Evolutionary conservation across 1,139 yeast genomes (phyloP), one percentile per base, ranked within the genome.

Genomic region (Pichia sp.): DNA sequence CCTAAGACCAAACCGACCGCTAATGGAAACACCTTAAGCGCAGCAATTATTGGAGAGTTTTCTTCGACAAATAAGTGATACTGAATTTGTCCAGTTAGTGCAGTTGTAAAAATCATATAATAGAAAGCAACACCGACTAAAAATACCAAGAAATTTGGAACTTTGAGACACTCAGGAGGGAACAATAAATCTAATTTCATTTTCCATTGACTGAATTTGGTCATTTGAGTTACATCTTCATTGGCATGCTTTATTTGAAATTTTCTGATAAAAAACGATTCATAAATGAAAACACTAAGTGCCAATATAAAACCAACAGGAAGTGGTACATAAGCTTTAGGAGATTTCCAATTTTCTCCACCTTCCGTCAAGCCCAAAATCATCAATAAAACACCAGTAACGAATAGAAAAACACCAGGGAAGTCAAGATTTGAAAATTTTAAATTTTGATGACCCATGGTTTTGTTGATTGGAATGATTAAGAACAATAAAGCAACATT

Each of bases 281-380:
- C 61, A 44, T 45, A 55, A 5, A 49, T n/a, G 11, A 53, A 42
- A 3, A 58, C 54, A 5, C 51, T 38, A 3, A 54, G 39, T 8
- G 61, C 44, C 23, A 59, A 39, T 9, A 58, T 40, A 26, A 55
- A 43, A 3, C 69, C 69, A 38, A 61, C 44, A 8, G 58, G 51
- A 6, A 60, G 42, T 1, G 64, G 56, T 27, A 58, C 56, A 41
- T 62, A 63, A 2, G 62, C 64, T 16, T 52, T 52, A 2, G 68
- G 62, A 2, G 53, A 37, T 4, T 51, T 51, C 69, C 69, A 66
- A 3, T 50, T 49, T 10, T 50, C 54, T 31, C 67, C 68, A 27
- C 66, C 68, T 48, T 65, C 64, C 1, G 66, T 64, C 16, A 66
- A 52, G 0, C 68, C 70, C 1, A 61, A 51, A 31, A 62, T 60